Conservation (phyloP, 768 basidiomycete genomes). For the Candolleomyces eurysporus region DNA sequence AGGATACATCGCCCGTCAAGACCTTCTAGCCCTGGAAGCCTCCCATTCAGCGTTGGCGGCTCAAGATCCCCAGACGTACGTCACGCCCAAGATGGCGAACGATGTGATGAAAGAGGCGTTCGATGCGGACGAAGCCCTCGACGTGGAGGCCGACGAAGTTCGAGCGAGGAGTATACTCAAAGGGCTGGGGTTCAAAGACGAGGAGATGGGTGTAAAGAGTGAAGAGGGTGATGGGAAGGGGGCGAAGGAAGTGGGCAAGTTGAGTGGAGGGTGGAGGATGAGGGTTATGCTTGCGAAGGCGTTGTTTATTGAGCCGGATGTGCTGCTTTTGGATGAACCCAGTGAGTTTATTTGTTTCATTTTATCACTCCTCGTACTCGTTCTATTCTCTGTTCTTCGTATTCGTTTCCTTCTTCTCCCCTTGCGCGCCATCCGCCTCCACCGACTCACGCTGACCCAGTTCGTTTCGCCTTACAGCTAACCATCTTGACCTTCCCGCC, state of each 20-base stretch:
- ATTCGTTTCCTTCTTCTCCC: too few species aligned
- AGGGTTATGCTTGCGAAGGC: conserved; percentile 58
- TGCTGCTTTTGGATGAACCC: conserved; percentile 60
- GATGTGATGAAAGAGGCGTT: conserved; percentile 23
- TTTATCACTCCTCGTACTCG: neutral
- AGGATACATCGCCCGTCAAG: conserved; percentile 55
- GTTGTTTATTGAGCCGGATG: conserved; percentile 53
- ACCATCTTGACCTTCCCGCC: conserved; percentile 52
- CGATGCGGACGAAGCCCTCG: conserved; percentile 27
- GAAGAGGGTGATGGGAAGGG: conserved; percentile 27
- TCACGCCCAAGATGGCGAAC: conserved; percentile 25
- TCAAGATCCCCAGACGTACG: conserved; percentile 25
- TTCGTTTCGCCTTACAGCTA: conserved; percentile 22
- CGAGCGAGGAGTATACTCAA: conserved; percentile 50
- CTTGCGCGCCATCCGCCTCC: too few species aligned
- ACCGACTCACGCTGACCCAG: neutral
- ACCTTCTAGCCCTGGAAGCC: conserved; percentile 44
- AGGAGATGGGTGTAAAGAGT: conserved; percentile 8
- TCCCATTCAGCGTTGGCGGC: conserved; percentile 29
- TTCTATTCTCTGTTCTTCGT: too few species aligned
- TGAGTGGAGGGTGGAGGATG: conserved; percentile 69
- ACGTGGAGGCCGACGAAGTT: conserved; percentile 41
- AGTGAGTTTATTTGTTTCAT: conserved; percentile 20
- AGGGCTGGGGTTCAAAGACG: conserved; percentile 56
- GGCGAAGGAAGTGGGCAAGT: conserved; percentile 37